Base-by-base conservation (phyloP, 1,284 basidiomycete species). In the Apiotrichum laibachii region DNA sequence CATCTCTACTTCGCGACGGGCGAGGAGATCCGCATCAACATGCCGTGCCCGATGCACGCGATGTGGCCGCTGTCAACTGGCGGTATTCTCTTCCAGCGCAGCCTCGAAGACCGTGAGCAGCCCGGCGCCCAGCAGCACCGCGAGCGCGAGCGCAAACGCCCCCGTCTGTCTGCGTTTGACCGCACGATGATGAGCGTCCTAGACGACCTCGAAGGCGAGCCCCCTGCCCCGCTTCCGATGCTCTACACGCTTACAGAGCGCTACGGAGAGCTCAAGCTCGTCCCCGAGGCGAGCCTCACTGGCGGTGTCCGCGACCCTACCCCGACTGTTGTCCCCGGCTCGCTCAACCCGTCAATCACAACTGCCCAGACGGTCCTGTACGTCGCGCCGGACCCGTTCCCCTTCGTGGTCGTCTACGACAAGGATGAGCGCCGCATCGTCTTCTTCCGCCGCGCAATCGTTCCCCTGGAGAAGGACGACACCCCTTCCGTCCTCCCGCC, bases 171-270 rank as follows among this genome's bases (percentile, higher is more conserved):
- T 67, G 63, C 9, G 56, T 59, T 56, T 37, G 70, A 73, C 44
- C 55, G 64, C 13, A 68, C 62, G 19, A 59, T 60, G 21, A 63
- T 64, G 44, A 65, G 70, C 12, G 64, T 71, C 2, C 59, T 77
- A 53, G 72, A 73, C 18, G 88, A 92, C 71, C 69, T 87, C 11
- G 81, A 85, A 34, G 88, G 90, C 59, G 83, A 85, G 9, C 84
- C 84, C 55, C 85, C 84, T 0, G 84, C 84, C 18, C 80, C 85
- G 0, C 80, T 91, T 22, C 89, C 89, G 0, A 87, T 87, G 4
- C 81, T 93, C 26, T 92, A 89, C 75, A 85, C 87, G 11, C 80
- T 93, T 53, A 85, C 85, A 11, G 87, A 85, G 63, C 86, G 88
- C 0, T 86, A 88, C 49, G 83, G 88, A 1, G 91, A 94, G 74